Evolutionary conservation across 164 flowering plant genomes (phyloP).

Genomic region (Macadamia tetraphylla): DNA sequence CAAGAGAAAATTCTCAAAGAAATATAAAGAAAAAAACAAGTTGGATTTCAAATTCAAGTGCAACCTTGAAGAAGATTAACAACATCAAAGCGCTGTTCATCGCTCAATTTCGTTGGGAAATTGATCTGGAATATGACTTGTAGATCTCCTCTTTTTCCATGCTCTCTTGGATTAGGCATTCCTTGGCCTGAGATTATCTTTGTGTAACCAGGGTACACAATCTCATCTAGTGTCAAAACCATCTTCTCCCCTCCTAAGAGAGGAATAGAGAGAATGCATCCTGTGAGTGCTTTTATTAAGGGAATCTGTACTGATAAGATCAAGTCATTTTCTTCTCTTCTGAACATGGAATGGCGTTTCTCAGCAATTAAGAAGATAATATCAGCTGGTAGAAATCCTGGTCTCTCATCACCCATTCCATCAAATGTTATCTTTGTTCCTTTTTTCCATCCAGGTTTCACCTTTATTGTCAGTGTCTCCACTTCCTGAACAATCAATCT

Average conservation of each 20-base stretch:
- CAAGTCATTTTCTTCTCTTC: constrained; percentile 57
- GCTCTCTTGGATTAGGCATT: constrained; percentile 52
- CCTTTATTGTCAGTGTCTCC: constrained; percentile 49
- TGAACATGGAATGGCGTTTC: constrained; percentile 53
- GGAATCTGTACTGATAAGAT: constrained; percentile 58
- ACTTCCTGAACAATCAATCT: constrained; percentile 59
- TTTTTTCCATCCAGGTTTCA: constrained; percentile 80
- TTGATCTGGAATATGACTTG: constrained; percentile 42
- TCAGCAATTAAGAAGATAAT: constrained; percentile 53
- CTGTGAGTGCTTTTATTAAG: constrained; percentile 64
- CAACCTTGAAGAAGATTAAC: constrained; percentile 37
- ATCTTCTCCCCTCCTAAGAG: constrained; percentile 57
- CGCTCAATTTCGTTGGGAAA: constrained; percentile 44
- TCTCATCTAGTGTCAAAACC: constrained; percentile 38
- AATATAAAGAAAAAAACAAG: not conserved
- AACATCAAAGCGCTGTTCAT: constrained; percentile 43
- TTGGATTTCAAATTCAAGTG: constrained; percentile 15
- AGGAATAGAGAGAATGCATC: constrained; percentile 55
- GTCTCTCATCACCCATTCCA: constrained; percentile 64
- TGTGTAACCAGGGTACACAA: constrained; percentile 57
- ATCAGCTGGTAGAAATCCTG: constrained; percentile 58
- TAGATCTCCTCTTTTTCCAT: constrained; percentile 52
- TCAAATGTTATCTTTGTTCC: constrained; percentile 80
- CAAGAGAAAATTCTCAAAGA: too few relatives aligned
- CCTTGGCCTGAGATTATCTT: constrained; percentile 66